These are phyloP conservation scores for Atalantia buxifolia DNA, from an alignment of 345 rosid genomes.

Conservation along the genomic window DNA sequence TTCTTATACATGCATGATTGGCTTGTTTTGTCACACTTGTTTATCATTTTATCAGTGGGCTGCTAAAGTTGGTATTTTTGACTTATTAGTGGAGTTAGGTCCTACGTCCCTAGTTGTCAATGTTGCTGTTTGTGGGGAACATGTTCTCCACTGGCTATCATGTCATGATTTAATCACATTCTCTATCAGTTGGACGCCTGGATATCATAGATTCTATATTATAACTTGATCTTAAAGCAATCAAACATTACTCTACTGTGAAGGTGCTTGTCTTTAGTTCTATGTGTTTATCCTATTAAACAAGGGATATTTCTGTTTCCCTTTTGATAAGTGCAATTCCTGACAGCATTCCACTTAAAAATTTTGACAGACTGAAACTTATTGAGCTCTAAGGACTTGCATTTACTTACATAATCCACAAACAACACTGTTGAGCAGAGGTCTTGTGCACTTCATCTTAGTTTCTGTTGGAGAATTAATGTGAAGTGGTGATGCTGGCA, in stretches of 20 bases:
- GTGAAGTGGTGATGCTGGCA: background rate
- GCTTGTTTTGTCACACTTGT: slow-evolving; percentile 18
- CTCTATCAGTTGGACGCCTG: background rate
- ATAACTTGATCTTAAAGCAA: background rate
- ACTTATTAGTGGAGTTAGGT: slow-evolving; percentile 6
- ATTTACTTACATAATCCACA: background rate
- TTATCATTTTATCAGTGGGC: slow-evolving; percentile 17
- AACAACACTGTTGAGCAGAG: background rate
- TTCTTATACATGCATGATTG: background rate
- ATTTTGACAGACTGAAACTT: background rate
- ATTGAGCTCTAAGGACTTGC: background rate
- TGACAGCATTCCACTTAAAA: background rate
- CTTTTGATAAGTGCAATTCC: background rate
- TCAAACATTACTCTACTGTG: background rate
- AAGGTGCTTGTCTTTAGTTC: background rate
- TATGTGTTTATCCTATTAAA: background rate
- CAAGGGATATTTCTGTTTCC: background rate
- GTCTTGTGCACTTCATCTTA: too few relatives aligned
- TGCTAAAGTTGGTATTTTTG: slow-evolving; percentile 1
- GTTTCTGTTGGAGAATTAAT: background rate
- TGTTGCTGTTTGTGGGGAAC: slow-evolving; percentile 4
- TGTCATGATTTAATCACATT: slow-evolving; percentile 5
- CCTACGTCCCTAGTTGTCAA: slow-evolving; percentile 16
- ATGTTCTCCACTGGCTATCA: slow-evolving; percentile 8
- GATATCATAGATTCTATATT: background rate